Evolutionary conservation across 116 monocot genomes (phyloP).

Genomic region (Papilionanthe hybrid): DNA sequence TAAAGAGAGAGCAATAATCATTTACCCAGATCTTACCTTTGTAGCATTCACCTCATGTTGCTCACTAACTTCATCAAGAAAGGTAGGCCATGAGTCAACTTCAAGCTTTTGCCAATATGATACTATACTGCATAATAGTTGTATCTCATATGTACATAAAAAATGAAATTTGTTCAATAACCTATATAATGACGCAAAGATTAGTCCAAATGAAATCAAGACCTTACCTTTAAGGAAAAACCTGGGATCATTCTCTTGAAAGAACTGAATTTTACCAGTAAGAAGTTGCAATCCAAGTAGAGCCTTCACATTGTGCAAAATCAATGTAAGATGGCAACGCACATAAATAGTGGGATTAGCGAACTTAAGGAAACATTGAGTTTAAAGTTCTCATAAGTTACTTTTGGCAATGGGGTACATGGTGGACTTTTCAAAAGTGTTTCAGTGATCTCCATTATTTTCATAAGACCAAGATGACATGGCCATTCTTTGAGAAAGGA

Average conservation of each 20-base stretch:
- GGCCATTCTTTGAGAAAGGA: slow-evolving; percentile 61
- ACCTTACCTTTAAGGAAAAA: slow-evolving; percentile 51
- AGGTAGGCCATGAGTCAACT: slow-evolving; percentile 68
- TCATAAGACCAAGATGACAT: slow-evolving; percentile 76
- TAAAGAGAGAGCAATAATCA: not conserved
- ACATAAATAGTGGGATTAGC: not conserved
- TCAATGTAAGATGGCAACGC: too few species aligned
- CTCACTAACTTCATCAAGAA: slow-evolving; percentile 60
- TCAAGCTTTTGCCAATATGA: slow-evolving; percentile 86
- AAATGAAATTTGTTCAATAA: slow-evolving; percentile 1
- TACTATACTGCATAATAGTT: slow-evolving; percentile 40
- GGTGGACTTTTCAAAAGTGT: slow-evolving; percentile 49
- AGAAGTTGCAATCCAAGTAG: slow-evolving; percentile 68
- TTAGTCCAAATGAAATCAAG: not conserved
- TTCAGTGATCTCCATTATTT: too few species aligned
- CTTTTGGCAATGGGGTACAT: slow-evolving; percentile 66
- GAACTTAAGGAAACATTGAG: not conserved
- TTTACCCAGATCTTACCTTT: slow-evolving; percentile 31
- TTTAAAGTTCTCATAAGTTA: slow-evolving; percentile 14
- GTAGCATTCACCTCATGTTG: slow-evolving; percentile 65
- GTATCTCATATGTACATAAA: slow-evolving; percentile 46
- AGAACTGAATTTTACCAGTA: slow-evolving; percentile 30
- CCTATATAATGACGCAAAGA: not conserved
- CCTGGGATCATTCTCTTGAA: slow-evolving; percentile 61
- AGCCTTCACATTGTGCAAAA: slow-evolving; percentile 43